A percentile compares a stretch with the other conserved stretches of the same genome.
Evolutionary conservation across 768 basidiomycete species (phyloP).

Genomic region (Lactarius akahatsu): DNA sequence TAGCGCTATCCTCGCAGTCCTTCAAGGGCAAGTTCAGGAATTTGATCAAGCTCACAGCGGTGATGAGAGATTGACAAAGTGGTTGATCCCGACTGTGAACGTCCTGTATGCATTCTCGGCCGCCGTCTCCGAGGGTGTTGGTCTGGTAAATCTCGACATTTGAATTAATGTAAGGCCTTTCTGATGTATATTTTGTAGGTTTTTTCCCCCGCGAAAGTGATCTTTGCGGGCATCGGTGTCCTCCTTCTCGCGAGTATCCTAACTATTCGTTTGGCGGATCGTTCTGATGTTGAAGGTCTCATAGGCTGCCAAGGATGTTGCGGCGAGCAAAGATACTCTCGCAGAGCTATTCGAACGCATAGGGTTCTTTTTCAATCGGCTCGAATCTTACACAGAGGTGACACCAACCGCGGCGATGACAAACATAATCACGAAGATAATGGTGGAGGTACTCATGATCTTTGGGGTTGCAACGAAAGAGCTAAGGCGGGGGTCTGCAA

Average conservation of each 20-base stretch:
- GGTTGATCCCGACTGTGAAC: background rate
- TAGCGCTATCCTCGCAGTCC: background rate
- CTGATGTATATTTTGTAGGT: no score
- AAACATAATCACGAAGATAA: background rate
- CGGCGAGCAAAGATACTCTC: background rate
- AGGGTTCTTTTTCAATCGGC: background rate
- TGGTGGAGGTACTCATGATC: background rate
- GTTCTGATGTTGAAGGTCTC: background rate
- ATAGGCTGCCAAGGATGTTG: background rate
- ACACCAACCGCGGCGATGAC: background rate
- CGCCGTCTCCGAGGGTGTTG: background rate
- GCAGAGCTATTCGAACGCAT: background rate
- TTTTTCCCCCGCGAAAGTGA: background rate
- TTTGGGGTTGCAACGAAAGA: background rate
- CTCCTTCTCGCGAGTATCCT: background rate
- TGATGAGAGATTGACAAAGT: background rate
- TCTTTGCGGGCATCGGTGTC: background rate
- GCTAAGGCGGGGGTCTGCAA: background rate
- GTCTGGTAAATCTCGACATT: background rate
- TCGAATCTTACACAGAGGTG: background rate
- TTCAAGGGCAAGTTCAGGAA: background rate
- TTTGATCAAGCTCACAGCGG: background rate
- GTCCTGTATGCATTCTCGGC: background rate
- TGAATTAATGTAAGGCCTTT: background rate
- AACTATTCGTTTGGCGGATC: background rate